Base-by-base conservation (phyloP, 805 yeast genomes). In the Metschnikowia kofuensis region DNA sequence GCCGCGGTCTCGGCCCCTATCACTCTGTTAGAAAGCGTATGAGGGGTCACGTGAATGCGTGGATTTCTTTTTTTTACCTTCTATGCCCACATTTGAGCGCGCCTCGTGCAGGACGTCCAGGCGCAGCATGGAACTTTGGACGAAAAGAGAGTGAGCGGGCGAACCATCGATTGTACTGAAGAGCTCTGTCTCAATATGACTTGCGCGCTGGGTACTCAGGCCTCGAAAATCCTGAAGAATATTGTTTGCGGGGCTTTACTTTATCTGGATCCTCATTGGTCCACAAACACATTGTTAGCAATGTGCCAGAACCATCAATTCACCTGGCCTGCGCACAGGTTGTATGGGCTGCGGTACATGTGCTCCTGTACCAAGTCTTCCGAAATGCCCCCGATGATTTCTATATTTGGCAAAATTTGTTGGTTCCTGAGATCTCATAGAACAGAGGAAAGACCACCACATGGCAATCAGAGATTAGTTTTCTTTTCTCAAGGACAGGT, bases 41-140 rank as follows among this genome's bases (percentile, higher is more conserved):
- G n/a, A n/a, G n/a, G n/a, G n/a, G 46, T 45, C 48, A 45, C 48
- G 48, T 45, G 43, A 42, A 16, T 43, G 43, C 41, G 21, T 21
- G 44, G 35, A 16, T 45, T 45, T 45, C 32, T 28, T 45, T 44
- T 38, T 38, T 31, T 31, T 11, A 35, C 31, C 30, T 16, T 3
- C 21, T 21, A 2, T 21, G 21, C 21, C 30, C 21, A 30, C 31
- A 29, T 36, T 37, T 21, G 46, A 28, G 48, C 48, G 39, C 28
- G 37, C 42, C 38, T 31, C 42, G 43, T 38, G 26, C 47, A 44
- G 42, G 28, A 38, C 28, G 32, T 30, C 11, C 7, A 32, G 47
- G 47, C 48, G 48, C 48, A 45, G 47, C 43, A 29, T 30, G 39
- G 36, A n/a, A 7, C 36, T 8, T 34, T 8, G 2, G 14, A 13